Percentiles rank a stretch among this genome's conserved stretches.
These are phyloP conservation scores for Yamadazyma scolyti DNA, from an alignment of 805 yeast species.

Conservation along the genomic window DNA sequence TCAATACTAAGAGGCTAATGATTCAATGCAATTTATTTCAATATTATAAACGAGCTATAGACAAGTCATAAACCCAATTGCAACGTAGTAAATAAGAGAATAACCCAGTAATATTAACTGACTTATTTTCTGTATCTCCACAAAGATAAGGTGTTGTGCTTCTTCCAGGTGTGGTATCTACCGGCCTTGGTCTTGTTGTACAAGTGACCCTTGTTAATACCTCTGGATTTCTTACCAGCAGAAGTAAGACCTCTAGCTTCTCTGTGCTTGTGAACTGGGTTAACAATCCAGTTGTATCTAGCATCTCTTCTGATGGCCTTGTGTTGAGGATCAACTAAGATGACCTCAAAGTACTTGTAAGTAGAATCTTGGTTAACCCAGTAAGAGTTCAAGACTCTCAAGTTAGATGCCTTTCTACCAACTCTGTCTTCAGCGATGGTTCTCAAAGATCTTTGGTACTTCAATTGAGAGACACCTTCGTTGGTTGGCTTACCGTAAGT, in stretches of 20 bases:
- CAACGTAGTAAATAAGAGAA: too few relatives aligned
- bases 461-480: conserved; percentile 99
- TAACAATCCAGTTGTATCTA: conserved; percentile 98
- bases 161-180: conserved; percentile 99
- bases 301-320: conserved; percentile 98
- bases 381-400: conserved; percentile 99
- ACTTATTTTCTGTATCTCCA: conserved; percentile 91
- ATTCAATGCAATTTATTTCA: conserved; percentile 5
- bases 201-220: conserved; percentile 99
- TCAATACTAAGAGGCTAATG: background rate
- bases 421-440: conserved; percentile 99
- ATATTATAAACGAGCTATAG: conserved; percentile 5
- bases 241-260: conserved; percentile 99
- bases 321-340: conserved; percentile 96
- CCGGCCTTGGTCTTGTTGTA: conserved; percentile 98
- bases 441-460: conserved; percentile 97
- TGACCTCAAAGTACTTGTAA: conserved; percentile 98
- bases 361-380: conserved; percentile 99
- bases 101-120: conserved; percentile 1
- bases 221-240: conserved; percentile 98
- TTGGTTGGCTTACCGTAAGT: conserved; percentile 99
- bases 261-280: conserved; percentile 99
- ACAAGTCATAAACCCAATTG: too few relatives aligned
- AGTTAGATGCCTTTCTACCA: conserved; percentile 97
- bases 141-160: conserved; percentile 95